Conservation (phyloP, 108 stramenopile genomes). For the Fragilaria radians region DNA sequence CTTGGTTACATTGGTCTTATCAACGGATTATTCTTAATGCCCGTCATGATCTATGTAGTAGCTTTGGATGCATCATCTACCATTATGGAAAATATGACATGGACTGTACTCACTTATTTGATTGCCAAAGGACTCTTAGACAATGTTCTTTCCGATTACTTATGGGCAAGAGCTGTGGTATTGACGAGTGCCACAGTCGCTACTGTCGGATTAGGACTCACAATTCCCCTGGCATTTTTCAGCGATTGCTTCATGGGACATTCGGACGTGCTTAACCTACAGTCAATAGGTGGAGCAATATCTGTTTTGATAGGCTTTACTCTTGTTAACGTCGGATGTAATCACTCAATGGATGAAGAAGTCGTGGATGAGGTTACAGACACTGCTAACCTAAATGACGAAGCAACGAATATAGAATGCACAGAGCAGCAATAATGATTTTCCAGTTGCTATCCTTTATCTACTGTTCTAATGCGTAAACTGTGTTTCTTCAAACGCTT, state of each 20-base stretch:
- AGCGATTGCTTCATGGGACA: conserved; percentile 68
- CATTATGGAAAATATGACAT: conserved; percentile 22
- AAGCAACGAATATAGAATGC: no score
- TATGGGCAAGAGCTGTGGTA: conserved; percentile 94
- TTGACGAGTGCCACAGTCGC: conserved; percentile 96
- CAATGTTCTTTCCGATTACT: conserved; percentile 87
- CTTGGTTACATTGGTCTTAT: conserved; percentile 89
- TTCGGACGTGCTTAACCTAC: conserved; percentile 22
- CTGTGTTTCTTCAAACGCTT: no score
- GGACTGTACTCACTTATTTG: conserved; percentile 54
- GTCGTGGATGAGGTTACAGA: no score
- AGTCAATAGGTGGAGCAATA: conserved; percentile 55
- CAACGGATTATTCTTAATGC: conserved; percentile 58
- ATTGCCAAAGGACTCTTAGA: conserved; percentile 76
- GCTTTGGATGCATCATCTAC: conserved; percentile 5
- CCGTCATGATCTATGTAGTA: conserved; percentile 51
- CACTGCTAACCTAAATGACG: no score
- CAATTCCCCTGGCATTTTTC: conserved; percentile 91
- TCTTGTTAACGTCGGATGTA: conserved; percentile 62
- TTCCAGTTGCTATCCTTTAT: no score
- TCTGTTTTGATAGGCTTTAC: conserved; percentile 72
- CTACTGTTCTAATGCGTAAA: no score
- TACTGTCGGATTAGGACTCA: conserved; percentile 92
- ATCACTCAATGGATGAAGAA: no score
- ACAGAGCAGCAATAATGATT: no score